Evolutionary conservation across 108 stramenopile genomes (phyloP), one percentile per base, ranked within the genome.

Genomic region (Discostella stelligeroides): DNA sequence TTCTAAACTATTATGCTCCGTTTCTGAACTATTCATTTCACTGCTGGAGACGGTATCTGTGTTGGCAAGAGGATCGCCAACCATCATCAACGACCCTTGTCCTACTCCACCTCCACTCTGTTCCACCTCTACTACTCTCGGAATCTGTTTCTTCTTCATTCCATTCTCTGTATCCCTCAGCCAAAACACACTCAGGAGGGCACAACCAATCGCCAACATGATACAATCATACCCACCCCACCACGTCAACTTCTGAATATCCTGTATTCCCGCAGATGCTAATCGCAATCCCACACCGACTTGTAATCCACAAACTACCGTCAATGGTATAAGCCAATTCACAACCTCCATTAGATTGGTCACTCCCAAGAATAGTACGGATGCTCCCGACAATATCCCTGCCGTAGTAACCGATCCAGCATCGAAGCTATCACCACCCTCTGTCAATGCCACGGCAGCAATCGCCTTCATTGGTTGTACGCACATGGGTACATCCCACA

Each of bases 401-500:
- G 89, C 84, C 23, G 85, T 74, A 7, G 88, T 89, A 4, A 90
- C 89, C n/a, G 61, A 60, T 14, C 43, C 42, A 39, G 79, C 79
- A 79, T 87, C 80, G 60, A 78, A 45, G 18, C 68, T 63, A 12
- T 39, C 58, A 29, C 57, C 57, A 2, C 40, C 48, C 7, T 75
- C 78, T 37, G 71, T 61, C 15, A 95, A 51, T 13, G 90, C 94
- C 30, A 87, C 84, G 10, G 94, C 89, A 0, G 90, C 76, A 28
- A 95, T 89, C n/a, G 84, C 74, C 74, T 95, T 92, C 94, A 95
- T 95, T 21, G 94, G 94, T 68, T 95, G 94, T 12, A 95, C 86
- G 65, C 85, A 86, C 86, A 95, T 95, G 64, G 94, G 94, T 28
- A 90, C 70, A 66, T 92, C 87, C 90, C 89, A 92, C 3, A 58